A percentile compares a stretch with the other conserved stretches of the same genome.
phyloP scores from a whole-genome alignment of 148 eudicot species.

The Chenopodium suecicum region DNA sequence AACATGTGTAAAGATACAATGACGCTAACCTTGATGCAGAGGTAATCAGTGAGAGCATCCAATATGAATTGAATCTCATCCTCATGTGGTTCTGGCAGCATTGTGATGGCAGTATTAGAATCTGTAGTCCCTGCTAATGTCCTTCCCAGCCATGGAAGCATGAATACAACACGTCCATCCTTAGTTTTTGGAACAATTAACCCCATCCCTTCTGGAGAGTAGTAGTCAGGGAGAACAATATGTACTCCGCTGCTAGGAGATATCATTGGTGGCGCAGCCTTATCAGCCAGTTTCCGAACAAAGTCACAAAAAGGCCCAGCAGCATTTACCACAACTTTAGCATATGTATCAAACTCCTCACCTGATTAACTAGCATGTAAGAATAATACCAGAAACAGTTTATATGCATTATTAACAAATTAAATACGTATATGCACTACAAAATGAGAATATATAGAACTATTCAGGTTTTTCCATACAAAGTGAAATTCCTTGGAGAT shows the following conservation, averaged over 20 bases:
- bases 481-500: neutral
- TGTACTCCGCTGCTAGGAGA: constrained; percentile 98
- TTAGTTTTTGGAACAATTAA: constrained; percentile 96
- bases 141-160: constrained; percentile 98
- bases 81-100: constrained; percentile 98
- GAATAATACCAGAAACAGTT: constrained; percentile 19
- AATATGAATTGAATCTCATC: constrained; percentile 87
- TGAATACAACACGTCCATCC: constrained; percentile 97
- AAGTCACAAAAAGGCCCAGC: constrained; percentile 98
- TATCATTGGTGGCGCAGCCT: constrained; percentile 70
- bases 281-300: constrained; percentile 75
- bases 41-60: constrained; percentile 89
- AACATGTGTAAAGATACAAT: neutral
- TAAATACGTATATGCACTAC: neutral
- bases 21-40: constrained; percentile 72
- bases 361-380: constrained; percentile 51
- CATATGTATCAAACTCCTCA: constrained; percentile 82
- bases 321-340: constrained; percentile 91
- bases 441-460: neutral
- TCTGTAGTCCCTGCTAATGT: constrained; percentile 99
- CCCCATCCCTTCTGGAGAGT: constrained; percentile 99
- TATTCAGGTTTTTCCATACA: neutral
- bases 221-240: constrained; percentile 89
- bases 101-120: constrained; percentile 74
- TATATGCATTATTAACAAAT: neutral